Conservation (phyloP, 2,329 filamentous ascomycete species). For the Neobulgaria alba region DNA sequence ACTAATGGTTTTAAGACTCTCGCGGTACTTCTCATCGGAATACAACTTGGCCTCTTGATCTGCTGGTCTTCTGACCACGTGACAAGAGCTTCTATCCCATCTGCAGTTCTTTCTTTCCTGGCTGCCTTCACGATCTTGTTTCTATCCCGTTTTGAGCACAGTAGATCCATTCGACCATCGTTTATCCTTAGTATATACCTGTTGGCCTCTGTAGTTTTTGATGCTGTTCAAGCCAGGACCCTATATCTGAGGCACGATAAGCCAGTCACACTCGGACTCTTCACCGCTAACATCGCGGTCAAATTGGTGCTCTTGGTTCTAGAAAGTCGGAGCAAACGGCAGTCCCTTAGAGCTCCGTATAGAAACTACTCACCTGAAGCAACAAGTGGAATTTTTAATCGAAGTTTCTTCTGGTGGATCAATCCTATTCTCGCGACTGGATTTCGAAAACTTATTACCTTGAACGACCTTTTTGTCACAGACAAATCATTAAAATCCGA, state of each 20-base stretch:
- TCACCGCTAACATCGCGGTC: slow-evolving; percentile 13
- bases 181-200: slow-evolving; percentile 13
- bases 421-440: slow-evolving; percentile 29
- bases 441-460: slow-evolving; percentile 24
- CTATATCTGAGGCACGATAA: slow-evolving; percentile 20
- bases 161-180: slow-evolving; percentile 10
- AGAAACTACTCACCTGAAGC: slow-evolving; percentile 22
- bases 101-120: slow-evolving; percentile 8
- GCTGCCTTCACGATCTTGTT: slow-evolving; percentile 6
- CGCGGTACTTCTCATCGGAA: slow-evolving; percentile 3
- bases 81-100: slow-evolving; percentile 19
- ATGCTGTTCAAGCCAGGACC: slow-evolving; percentile 16
- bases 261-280: slow-evolving; percentile 9
- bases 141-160: slow-evolving; percentile 13
- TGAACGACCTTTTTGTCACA: slow-evolving; percentile 24
- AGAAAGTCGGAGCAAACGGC: slow-evolving; percentile 17
- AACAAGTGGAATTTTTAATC: slow-evolving; percentile 28
- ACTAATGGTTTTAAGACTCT: slow-evolving; percentile 2
- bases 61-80: slow-evolving; percentile 8
- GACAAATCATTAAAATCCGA: slow-evolving; percentile 14
- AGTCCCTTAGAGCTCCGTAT: slow-evolving; percentile 13
- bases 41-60: slow-evolving; percentile 14
- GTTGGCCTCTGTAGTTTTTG: slow-evolving; percentile 9
- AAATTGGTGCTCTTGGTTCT: slow-evolving; percentile 17
- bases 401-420: slow-evolving; percentile 32